Conservation (phyloP, 1,284 basidiomycete genomes). For the Irpex sp. region DNA sequence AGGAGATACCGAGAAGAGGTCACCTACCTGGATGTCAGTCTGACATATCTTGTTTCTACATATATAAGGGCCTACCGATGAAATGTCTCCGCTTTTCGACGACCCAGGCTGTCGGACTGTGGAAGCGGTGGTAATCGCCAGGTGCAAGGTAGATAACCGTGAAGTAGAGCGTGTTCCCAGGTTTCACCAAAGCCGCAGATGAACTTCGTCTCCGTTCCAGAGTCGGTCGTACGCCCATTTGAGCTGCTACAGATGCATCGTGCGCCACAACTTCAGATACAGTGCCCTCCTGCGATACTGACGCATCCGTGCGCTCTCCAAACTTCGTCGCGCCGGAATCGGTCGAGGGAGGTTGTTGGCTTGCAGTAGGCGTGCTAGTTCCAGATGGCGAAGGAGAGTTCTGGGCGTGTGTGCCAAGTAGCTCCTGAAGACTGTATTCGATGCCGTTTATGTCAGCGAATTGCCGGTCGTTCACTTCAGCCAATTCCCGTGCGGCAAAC, state of each 20-base stretch:
- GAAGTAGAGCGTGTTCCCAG: constrained; percentile 86
- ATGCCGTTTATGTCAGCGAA: constrained; percentile 98
- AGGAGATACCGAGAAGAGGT: constrained; percentile 95
- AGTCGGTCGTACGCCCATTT: constrained; percentile 56
- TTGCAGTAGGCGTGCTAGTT: constrained; percentile 22
- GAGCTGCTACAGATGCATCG: constrained; percentile 63
- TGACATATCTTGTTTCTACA: background rate
- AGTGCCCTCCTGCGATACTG: constrained; percentile 52
- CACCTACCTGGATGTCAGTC: constrained; percentile 45
- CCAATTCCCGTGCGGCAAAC: constrained; percentile 46
- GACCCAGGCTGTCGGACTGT: constrained; percentile 94
- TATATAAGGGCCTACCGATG: constrained; percentile 55
- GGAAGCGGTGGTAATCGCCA: constrained; percentile 98
- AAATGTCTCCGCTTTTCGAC: constrained; percentile 96
- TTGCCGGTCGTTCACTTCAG: constrained; percentile 75
- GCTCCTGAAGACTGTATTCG: constrained; percentile 86
- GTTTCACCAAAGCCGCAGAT: constrained; percentile 43
- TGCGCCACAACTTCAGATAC: constrained; percentile 56
- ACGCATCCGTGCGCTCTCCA: constrained; percentile 62
- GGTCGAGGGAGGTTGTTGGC: constrained; percentile 15
- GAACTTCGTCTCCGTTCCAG: constrained; percentile 41
- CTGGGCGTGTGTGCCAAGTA: constrained; percentile 54
- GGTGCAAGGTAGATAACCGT: constrained; percentile 97
- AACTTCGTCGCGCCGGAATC: constrained; percentile 38
- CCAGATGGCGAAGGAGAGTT: constrained; percentile 28